Percentiles rank a stretch among this genome's conserved stretches.
Conservation (phyloP, 371 early-diverging fungal genomes). For the Mucor ambiguus region DNA sequence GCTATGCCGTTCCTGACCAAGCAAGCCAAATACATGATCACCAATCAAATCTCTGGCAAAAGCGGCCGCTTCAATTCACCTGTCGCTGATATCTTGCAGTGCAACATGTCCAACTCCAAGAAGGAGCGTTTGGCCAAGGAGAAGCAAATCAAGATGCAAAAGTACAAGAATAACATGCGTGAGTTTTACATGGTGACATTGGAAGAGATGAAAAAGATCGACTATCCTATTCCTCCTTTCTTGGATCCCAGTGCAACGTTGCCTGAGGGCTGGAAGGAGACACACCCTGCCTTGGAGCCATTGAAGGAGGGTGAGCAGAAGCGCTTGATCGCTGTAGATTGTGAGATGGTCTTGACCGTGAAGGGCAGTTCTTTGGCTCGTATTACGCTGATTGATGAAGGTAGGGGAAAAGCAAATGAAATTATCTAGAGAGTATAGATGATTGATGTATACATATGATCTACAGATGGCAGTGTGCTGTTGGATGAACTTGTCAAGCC, state of each 20-base stretch:
- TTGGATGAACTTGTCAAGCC: conserved; percentile 79
- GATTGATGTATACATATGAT: neutral
- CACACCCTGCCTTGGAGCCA: conserved; percentile 32
- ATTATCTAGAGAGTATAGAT: neutral
- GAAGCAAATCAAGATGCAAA: conserved; percentile 7
- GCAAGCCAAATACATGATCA: conserved; percentile 36
- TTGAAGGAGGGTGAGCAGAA: conserved; percentile 15
- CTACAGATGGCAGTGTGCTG: conserved; percentile 46
- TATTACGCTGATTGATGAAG: conserved; percentile 64
- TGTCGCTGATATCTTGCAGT: conserved; percentile 40
- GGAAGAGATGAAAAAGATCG: conserved; percentile 47
- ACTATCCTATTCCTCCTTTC: conserved; percentile 59
- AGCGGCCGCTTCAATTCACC: conserved; percentile 33
- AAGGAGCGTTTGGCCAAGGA: conserved; percentile 26
- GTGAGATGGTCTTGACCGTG: conserved; percentile 83
- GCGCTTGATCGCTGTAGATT: conserved; percentile 71
- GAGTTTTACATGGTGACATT: conserved; percentile 54
- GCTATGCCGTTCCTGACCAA: conserved; percentile 39
- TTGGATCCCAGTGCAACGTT: conserved; percentile 36
- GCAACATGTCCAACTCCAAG: conserved; percentile 25
- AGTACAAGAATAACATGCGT: conserved; percentile 38
- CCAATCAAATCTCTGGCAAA: conserved; percentile 33
- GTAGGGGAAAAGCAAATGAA: conserved; percentile 5
- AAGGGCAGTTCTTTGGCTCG: conserved; percentile 75
- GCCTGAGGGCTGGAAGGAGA: conserved; percentile 60